phyloP scores from a whole-genome alignment of 2,329 filamentous ascomycete genomes.

The Diaporthe nobilis region DNA sequence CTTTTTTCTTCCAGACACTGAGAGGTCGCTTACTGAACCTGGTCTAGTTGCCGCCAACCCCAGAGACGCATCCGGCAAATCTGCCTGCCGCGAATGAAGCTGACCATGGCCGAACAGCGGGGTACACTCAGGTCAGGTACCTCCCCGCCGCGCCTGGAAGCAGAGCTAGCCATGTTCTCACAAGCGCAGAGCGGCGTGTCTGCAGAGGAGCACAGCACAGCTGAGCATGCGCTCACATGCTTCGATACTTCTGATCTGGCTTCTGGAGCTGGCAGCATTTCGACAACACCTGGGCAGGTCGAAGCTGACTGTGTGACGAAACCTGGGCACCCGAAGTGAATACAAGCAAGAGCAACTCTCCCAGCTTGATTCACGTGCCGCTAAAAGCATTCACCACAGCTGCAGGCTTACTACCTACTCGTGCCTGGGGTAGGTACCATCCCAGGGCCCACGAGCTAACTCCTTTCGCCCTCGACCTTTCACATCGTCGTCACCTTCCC shows the following conservation, averaged over 20 bases:
- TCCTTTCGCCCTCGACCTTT: not conserved
- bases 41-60: not conserved
- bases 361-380: conserved; percentile 10
- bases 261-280: conserved; percentile 20
- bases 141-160: not conserved
- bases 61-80: not conserved
- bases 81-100: conserved; percentile 4
- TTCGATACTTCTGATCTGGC: conserved; percentile 20
- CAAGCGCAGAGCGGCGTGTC: not conserved
- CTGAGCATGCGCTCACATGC: conserved; percentile 21
- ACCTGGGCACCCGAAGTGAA: conserved; percentile 5
- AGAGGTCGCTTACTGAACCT: not conserved
- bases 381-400: not conserved
- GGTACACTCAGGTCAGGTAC: conserved; percentile 13
- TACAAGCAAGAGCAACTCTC: conserved; percentile 8
- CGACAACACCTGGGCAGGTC: not conserved
- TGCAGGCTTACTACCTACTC: not conserved
- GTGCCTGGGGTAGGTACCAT: not conserved
- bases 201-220: not conserved
- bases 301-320: not conserved
- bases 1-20: not conserved
- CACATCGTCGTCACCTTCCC: conserved; percentile 13
- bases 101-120: not conserved
- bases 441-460: conserved; percentile 11
- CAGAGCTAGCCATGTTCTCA: not conserved